Evolutionary conservation across 2,329 filamentous ascomycete species (phyloP).

Genomic region (Colletotrichum coccodes): DNA sequence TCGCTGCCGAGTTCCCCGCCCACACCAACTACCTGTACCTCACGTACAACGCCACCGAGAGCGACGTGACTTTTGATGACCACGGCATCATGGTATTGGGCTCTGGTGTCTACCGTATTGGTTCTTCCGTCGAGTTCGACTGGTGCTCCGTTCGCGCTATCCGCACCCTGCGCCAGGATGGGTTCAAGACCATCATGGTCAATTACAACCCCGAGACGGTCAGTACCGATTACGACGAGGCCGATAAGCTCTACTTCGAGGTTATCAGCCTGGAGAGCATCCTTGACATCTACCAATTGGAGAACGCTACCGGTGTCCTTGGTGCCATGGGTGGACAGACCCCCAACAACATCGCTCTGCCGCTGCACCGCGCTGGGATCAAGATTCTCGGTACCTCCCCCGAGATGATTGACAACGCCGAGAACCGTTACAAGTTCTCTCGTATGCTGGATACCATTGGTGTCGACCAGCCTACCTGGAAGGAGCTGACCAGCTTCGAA

Average conservation of each 20-base stretch:
- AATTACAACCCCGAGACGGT: conserved; percentile 95
- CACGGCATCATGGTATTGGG: conserved; percentile 96
- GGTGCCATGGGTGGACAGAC: conserved; percentile 98
- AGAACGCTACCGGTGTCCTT: conserved; percentile 84
- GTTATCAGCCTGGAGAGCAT: conserved; percentile 92
- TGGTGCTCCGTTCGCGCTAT: conserved; percentile 98
- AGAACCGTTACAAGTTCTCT: conserved; percentile 99
- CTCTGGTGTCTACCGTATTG: conserved; percentile 96
- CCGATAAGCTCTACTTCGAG: conserved; percentile 95
- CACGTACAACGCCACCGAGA: conserved; percentile 91
- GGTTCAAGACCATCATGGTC: conserved; percentile 96
- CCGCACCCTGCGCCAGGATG: conserved; percentile 84
- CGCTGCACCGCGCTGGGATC: conserved; percentile 87
- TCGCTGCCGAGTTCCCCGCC: conserved; percentile 95
- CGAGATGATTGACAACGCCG: conserved; percentile 98
- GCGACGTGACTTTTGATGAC: conserved; percentile 86
- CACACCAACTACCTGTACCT: conserved; percentile 96
- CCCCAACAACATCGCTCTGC: conserved; percentile 96
- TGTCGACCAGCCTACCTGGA: conserved; percentile 98
- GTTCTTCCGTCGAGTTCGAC: conserved; percentile 97
- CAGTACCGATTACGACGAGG: conserved; percentile 91
- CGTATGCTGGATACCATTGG: conserved; percentile 95
- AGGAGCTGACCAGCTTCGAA: conserved; percentile 93
- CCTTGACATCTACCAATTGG: conserved; percentile 91
- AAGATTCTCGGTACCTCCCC: conserved; percentile 95